Evolutionary conservation across 1,139 yeast genomes (phyloP).

Genomic region (Meyerozyma guilliermondii): DNA sequence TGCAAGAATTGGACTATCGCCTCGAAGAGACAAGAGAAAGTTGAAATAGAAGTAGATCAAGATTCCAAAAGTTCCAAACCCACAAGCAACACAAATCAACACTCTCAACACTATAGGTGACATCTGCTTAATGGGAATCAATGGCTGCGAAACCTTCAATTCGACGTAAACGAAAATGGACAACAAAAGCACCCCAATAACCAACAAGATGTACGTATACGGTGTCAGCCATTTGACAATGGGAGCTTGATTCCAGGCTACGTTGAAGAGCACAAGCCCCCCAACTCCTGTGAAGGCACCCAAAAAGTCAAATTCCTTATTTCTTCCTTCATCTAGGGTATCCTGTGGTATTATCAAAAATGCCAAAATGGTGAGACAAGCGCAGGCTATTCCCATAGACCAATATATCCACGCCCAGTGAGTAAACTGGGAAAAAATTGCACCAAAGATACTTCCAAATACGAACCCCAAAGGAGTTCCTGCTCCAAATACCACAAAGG

Average conservation of each 20-base stretch:
- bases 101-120: slow-evolving; percentile 31
- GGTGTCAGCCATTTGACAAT: slow-evolving; percentile 49
- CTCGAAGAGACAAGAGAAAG: slow-evolving; percentile 28
- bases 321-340: slow-evolving; percentile 16
- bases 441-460: slow-evolving; percentile 44
- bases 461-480: slow-evolving; percentile 57
- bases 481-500: slow-evolving; percentile 49
- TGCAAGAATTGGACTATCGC: slow-evolving; percentile 26
- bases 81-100: slow-evolving; percentile 46
- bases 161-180: slow-evolving; percentile 34
- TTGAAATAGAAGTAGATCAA: slow-evolving; percentile 47
- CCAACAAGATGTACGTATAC: slow-evolving; percentile 47
- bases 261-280: slow-evolving; percentile 47
- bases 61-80: slow-evolving; percentile 59
- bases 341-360: slow-evolving; percentile 40
- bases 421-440: slow-evolving; percentile 34
- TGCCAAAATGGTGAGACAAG: slow-evolving; percentile 18
- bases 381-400: slow-evolving; percentile 30
- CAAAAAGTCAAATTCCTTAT: slow-evolving; percentile 36
- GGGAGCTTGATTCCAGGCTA: slow-evolving; percentile 63
- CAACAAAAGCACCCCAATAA: slow-evolving; percentile 39
- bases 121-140: slow-evolving; percentile 28
- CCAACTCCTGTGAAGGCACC: slow-evolving; percentile 45
- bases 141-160: slow-evolving; percentile 32
- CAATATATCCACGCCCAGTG: slow-evolving; percentile 62